phyloP scores from a whole-genome alignment of 2,329 filamentous ascomycete genomes.

The Ophiobolus disseminans region DNA sequence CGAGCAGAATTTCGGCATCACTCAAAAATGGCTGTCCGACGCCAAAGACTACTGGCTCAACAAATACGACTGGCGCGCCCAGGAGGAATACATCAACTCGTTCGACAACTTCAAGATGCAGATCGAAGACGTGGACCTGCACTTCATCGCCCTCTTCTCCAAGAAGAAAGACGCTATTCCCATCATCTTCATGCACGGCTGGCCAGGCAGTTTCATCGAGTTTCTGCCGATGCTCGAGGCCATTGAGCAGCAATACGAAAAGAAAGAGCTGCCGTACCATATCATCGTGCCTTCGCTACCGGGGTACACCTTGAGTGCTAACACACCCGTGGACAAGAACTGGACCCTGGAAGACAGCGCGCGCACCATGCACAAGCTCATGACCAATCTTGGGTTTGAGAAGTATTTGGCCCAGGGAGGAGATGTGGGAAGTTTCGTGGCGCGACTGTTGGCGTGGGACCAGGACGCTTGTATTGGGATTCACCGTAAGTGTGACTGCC shows the following conservation, averaged over 20 bases:
- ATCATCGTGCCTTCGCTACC: constrained; percentile 65
- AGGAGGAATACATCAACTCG: constrained; percentile 57
- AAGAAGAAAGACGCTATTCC: constrained; percentile 60
- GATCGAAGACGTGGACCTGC: constrained; percentile 56
- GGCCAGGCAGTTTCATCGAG: constrained; percentile 64
- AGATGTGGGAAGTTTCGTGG: constrained; percentile 60
- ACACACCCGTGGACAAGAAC: constrained; percentile 55
- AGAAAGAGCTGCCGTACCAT: constrained; percentile 62
- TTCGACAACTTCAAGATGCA: constrained; percentile 60
- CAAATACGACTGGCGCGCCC: constrained; percentile 46
- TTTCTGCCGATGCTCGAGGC: constrained; percentile 61
- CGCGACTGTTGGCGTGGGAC: constrained; percentile 48
- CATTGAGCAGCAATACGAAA: constrained; percentile 57
- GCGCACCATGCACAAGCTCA: constrained; percentile 59
- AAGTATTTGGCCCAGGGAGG: constrained; percentile 66
- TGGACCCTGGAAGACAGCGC: constrained; percentile 52
- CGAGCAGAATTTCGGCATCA: constrained; percentile 38
- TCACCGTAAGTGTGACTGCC: constrained; percentile 29
- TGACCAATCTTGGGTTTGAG: constrained; percentile 62
- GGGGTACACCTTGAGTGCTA: constrained; percentile 61
- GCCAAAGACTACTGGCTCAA: constrained; percentile 50
- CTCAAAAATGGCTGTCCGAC: constrained; percentile 42
- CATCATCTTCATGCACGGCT: constrained; percentile 63
- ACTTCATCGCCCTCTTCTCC: constrained; percentile 65
- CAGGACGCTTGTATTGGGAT: constrained; percentile 58